phyloP scores from a whole-genome alignment of 495 filamentous ascomycete species.

The Xylaria telfairii region DNA sequence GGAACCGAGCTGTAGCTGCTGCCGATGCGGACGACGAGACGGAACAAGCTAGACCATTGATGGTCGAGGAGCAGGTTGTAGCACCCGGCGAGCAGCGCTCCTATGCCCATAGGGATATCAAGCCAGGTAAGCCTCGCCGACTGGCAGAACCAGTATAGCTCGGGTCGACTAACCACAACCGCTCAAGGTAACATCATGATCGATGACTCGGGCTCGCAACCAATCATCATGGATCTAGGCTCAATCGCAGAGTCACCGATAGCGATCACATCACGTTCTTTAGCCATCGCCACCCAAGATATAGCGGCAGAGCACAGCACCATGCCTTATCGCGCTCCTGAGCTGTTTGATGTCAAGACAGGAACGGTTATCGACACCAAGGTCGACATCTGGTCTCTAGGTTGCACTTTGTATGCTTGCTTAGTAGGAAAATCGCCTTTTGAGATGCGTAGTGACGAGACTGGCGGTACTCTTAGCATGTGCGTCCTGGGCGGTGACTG shows the following conservation, averaged over 20 bases:
- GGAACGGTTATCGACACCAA: conserved; percentile 93
- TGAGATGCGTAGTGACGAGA: conserved; percentile 93
- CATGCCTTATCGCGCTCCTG: conserved; percentile 97
- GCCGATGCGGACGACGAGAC: conserved; percentile 71
- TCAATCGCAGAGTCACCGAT: conserved; percentile 88
- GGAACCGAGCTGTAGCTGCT: conserved; percentile 49
- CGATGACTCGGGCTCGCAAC: conserved; percentile 79
- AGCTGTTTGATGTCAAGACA: conserved; percentile 97
- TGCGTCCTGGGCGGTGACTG: conserved; percentile 92
- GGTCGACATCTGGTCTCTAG: conserved; percentile 97
- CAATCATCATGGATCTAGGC: conserved; percentile 98
- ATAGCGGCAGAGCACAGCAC: conserved; percentile 94
- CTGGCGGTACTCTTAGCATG: conserved; percentile 88
- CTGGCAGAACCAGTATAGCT: conserved; percentile 7
- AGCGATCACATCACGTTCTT: conserved; percentile 89
- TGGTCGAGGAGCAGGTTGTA: conserved; percentile 82
- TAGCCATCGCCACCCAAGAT: conserved; percentile 91
- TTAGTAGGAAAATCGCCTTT: conserved; percentile 96
- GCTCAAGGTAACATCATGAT: conserved; percentile 92
- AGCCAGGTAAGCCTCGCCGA: conserved; percentile 70
- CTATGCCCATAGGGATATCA: conserved; percentile 96
- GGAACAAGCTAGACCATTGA: conserved; percentile 76
- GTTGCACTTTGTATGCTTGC: conserved; percentile 95
- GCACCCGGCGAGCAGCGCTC: conserved; percentile 74
- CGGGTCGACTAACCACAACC: conserved; percentile 26